Base-by-base conservation (phyloP, 2,329 filamentous ascomycete genomes). In the Hawksworthiomyces lignivorus region DNA sequence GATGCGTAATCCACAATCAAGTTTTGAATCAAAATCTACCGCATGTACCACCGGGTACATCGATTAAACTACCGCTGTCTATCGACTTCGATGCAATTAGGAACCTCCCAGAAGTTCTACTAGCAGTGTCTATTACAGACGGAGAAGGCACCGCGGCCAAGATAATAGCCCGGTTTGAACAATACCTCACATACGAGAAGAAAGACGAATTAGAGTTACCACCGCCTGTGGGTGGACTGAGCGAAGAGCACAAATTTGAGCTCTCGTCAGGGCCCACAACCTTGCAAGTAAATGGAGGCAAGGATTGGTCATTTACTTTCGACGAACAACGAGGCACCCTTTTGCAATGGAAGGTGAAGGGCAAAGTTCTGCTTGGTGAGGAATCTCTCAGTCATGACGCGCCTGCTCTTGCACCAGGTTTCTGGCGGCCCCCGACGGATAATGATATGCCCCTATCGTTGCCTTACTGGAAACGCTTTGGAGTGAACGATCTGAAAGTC, bases 361-460 rank as follows among this genome's bases (percentile, higher is more conserved):
- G 57, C 39, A 48, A 56, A 26, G 36, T 56, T 0, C 46, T 73
- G 0, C 54, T 72, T 10, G 58, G 52, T 7, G n/a, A n/a, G n/a
- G n/a, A n/a, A n/a, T n/a, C n/a, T n/a, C 37, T 52, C 1, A 57
- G 20, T 28, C 6, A 30, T 1, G 28, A 15, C 64, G 50, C 56
- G 7, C 56, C 59, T 4, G 67, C 63, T 18, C 56, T 69, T 14
- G 51, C 57, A 8, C 66, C 73, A 2, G 63, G 66, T 6, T 75
- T 84, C 59, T 83, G 77, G 70, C 75, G 80, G 5, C 74, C 80
- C 0, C 69, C 72, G 12, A 84, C 79, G 0, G 76, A 84, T 56
- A 84, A 84, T 51, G 80, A 84, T 52, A 61, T 64, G 0, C 67
- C 72, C 0, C 53, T 59, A 14, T 72, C 75, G 10, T 65, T 72